A percentile compares a stretch with the other conserved stretches of the same genome.
Evolutionary conservation across 129 eudicot genomes (phyloP).

Genomic region (Flaveria sonorensis): DNA sequence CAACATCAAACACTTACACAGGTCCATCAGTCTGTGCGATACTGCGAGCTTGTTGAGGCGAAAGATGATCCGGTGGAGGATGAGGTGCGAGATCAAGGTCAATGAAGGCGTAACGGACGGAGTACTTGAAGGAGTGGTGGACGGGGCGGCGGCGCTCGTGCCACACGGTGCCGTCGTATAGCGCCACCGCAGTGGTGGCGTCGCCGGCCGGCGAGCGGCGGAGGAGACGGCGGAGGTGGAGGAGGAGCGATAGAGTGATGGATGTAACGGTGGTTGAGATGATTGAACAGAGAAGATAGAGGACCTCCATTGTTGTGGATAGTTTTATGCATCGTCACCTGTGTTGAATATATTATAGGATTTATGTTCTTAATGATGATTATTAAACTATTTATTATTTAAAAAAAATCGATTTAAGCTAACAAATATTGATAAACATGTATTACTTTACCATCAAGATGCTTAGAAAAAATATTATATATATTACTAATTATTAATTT

Average conservation of each 20-base stretch:
- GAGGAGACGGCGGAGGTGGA: slow-evolving; percentile 49
- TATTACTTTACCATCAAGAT: no score
- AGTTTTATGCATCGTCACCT: neutral
- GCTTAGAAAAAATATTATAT: no score
- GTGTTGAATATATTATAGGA: neutral
- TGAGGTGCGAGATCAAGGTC: slow-evolving; percentile 59
- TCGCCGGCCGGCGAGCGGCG: slow-evolving; percentile 35
- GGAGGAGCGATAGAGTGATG: slow-evolving; percentile 47
- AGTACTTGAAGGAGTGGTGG: slow-evolving; percentile 77
- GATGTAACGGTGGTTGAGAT: slow-evolving; percentile 50
- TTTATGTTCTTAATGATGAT: neutral
- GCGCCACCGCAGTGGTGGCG: slow-evolving; percentile 32
- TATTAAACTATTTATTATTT: no score
- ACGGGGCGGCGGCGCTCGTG: slow-evolving; percentile 98
- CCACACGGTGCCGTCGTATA: slow-evolving; percentile 89
- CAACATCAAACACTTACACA: slow-evolving; percentile 50
- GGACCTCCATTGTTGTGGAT: slow-evolving; percentile 49
- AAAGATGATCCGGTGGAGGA: slow-evolving; percentile 59
- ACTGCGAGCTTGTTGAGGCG: slow-evolving; percentile 62
- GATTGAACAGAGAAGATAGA: slow-evolving; percentile 74
- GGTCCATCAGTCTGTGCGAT: slow-evolving; percentile 65
- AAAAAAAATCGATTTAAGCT: no score
- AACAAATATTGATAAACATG: no score
- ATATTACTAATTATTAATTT: no score
- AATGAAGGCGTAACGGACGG: slow-evolving; percentile 81